phyloP scores from a whole-genome alignment of 805 yeast species.

The Monosporozyma aerobia region DNA sequence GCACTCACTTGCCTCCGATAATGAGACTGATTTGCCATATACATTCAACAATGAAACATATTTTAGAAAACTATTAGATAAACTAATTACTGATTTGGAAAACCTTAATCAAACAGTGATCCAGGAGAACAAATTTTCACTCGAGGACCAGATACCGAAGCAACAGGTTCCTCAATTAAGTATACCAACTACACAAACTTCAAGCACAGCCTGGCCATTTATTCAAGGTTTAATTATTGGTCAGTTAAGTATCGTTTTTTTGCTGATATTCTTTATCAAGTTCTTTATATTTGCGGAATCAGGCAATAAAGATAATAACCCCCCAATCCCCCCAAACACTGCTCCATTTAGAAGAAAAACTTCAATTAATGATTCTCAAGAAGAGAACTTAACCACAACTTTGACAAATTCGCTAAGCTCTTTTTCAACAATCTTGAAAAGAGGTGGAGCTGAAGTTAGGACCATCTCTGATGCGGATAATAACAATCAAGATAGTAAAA shows the following conservation, averaged over 20 bases:
- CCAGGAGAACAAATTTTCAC: background rate
- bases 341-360: constrained; percentile 12
- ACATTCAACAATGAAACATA: background rate
- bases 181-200: background rate
- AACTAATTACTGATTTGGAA: background rate
- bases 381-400: background rate
- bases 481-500: constrained; percentile 12
- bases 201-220: constrained; percentile 47
- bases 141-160: background rate
- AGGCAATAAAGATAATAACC: constrained; percentile 28
- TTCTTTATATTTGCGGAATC: constrained; percentile 71
- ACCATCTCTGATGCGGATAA: constrained; percentile 1
- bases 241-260: constrained; percentile 59
- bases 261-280: constrained; percentile 55
- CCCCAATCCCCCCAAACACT: constrained; percentile 6
- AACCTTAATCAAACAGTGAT: background rate
- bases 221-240: constrained; percentile 70
- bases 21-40: background rate
- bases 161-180: background rate
- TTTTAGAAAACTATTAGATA: background rate
- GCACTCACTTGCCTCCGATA: background rate
- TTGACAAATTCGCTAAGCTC: background rate
- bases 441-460: constrained; percentile 20
- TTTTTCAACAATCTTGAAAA: constrained; percentile 17
- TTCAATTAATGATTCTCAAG: background rate